A percentile compares a stretch with the other conserved stretches of the same genome.
phyloP scores from a whole-genome alignment of 495 filamentous ascomycete genomes.

The Hypoxylon lenormandii region DNA sequence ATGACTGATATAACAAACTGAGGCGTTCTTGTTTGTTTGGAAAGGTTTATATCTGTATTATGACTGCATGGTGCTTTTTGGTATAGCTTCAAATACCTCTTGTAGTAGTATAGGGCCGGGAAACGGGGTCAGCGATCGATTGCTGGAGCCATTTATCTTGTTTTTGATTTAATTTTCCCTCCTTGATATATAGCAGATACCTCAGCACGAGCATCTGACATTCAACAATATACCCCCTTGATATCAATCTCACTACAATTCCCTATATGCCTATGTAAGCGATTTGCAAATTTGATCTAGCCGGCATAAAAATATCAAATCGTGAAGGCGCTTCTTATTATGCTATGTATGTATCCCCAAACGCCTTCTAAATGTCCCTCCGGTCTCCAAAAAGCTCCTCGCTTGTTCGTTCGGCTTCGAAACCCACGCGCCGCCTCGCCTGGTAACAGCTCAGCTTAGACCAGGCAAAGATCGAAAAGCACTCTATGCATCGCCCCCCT shows the following conservation, averaged over 20 bases:
- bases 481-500: conserved; percentile 22
- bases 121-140: background rate
- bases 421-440: conserved; percentile 5
- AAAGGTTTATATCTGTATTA: conserved; percentile 30
- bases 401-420: conserved; percentile 15
- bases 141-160: conserved; percentile 5
- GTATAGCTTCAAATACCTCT: background rate
- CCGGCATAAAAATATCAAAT: background rate
- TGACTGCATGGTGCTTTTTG: conserved; percentile 14
- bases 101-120: conserved; percentile 35
- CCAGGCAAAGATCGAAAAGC: conserved; percentile 4
- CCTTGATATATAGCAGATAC: conserved; percentile 2
- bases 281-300: background rate
- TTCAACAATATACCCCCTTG: conserved; percentile 30
- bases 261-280: background rate
- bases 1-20: conserved; percentile 17
- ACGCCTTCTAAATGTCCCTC: conserved; percentile 29
- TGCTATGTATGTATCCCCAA: conserved; percentile 29
- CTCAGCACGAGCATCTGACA: conserved; percentile 12
- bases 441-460: background rate
- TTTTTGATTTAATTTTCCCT: conserved; percentile 18
- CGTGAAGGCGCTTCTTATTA: conserved; percentile 26
- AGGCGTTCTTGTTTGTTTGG: conserved; percentile 12
- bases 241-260: conserved; percentile 3
- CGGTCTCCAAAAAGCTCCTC: conserved; percentile 21